These are phyloP conservation scores for Drechslerella coelobrocha DNA, from an alignment of 2,329 filamentous ascomycete genomes.

Conservation along the genomic window DNA sequence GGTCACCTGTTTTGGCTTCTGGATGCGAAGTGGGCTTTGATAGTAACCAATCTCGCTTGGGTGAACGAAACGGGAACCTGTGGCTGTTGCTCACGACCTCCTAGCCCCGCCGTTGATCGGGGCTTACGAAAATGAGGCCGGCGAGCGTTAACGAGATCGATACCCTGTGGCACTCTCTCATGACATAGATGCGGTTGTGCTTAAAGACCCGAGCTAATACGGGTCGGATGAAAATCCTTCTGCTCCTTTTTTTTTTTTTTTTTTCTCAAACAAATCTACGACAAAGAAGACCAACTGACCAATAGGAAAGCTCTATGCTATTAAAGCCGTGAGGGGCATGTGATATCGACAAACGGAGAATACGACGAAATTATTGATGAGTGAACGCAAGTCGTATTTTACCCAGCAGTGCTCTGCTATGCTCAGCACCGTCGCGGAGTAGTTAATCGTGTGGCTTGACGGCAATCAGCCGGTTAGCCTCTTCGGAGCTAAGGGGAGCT, in stretches of 20 bases:
- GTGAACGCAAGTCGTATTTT: too few relatives aligned
- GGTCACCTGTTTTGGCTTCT: slow-evolving; percentile 49
- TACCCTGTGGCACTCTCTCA: slow-evolving; percentile 19
- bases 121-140: slow-evolving; percentile 12
- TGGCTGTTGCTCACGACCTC: slow-evolving; percentile 27
- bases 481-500: background rate
- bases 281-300: background rate
- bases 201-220: slow-evolving; percentile 31
- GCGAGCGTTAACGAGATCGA: background rate
- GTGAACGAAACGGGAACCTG: slow-evolving; percentile 39
- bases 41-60: slow-evolving; percentile 49
- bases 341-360: background rate
- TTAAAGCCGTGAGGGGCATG: background rate
- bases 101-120: slow-evolving; percentile 26
- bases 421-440: background rate
- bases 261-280: background rate
- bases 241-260: background rate
- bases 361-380: background rate
- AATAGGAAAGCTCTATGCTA: background rate
- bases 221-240: slow-evolving; percentile 20
- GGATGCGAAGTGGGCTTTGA: slow-evolving; percentile 48
- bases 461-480: background rate
- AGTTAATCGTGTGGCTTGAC: background rate
- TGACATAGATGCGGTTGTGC: slow-evolving; percentile 11
- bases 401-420: too few relatives aligned